Evolutionary conservation across 192 early-diverging fungal species (phyloP), one percentile per base, ranked within the genome.

Genomic region (Podila clonocystis): DNA sequence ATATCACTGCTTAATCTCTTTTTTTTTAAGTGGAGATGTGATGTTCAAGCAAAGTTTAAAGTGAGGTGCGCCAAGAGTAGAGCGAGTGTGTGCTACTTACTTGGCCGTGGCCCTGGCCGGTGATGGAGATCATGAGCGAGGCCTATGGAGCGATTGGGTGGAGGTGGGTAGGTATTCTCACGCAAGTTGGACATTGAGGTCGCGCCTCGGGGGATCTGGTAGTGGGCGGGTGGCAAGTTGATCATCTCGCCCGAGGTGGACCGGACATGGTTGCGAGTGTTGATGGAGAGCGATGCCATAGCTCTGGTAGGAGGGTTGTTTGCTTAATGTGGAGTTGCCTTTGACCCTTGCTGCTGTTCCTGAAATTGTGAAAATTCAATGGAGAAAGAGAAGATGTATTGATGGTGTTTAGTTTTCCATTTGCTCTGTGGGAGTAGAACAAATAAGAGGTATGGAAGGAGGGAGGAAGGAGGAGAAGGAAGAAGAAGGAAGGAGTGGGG

Each of bases 191-290:
- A 68, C 77, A 80, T 73, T 61, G 70, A 72, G 41, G 67, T 80
- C 6, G 77, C 61, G 50, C 77, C 77, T 15, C 77, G 77, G n/a
- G 63, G 36, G 31, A 75, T 58, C 68, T 76, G 70, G 30, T 77
- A 71, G 45, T 84, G 63, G 26, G 45, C 17, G 9, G 58, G 65
- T 11, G 70, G 71, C 67, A 79, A 67, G 52, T 71, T 67, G 49
- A 64, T 57, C 73, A 84, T 84, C 70, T 69, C 77, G 15, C 70
- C 68, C 15, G 78, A 82, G 45, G 74, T 70, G 58, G 85, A 71
- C 29, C 74, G 50, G 41, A 70, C 50, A 38, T 78, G 67, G 65
- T 72, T 62, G 58, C 74, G 64, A 52, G 77, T 85, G 58, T 68
- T 62, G 68, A 71, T 83, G 66, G 72, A 71, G 55, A 82, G 69